Percentiles rank a stretch among this genome's conserved stretches.
Evolutionary conservation across 1,139 yeast species (phyloP).

Genomic region (Kluyveromyces sp.): DNA sequence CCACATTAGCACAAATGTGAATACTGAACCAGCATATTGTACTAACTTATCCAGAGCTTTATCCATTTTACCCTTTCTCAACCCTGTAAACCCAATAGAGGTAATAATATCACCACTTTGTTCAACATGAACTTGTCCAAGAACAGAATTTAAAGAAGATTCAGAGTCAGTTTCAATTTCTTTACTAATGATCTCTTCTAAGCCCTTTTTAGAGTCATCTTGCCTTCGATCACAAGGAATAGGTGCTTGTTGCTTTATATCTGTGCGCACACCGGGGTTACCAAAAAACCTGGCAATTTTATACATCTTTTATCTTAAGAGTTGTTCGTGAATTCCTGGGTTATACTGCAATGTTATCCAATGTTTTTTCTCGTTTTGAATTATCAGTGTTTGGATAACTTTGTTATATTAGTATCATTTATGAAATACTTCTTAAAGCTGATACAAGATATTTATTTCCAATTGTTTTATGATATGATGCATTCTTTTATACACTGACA

Average conservation of each 20-base stretch:
- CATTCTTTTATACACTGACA: too few species aligned
- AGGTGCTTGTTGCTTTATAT: slow-evolving; percentile 17
- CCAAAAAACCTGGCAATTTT: slow-evolving; percentile 14
- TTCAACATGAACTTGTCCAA: slow-evolving; percentile 8
- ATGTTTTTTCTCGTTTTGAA: too few species aligned
- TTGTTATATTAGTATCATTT: too few species aligned
- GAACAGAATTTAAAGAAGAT: slow-evolving; percentile 4
- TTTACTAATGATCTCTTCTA: background rate
- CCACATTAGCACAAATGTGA: slow-evolving; percentile 25
- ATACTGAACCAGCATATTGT: slow-evolving; percentile 26
- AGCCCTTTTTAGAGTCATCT: background rate
- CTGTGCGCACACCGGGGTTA: slow-evolving; percentile 19
- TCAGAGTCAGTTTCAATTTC: slow-evolving; percentile 4
- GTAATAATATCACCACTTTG: slow-evolving; percentile 15
- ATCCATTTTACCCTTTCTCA: slow-evolving; percentile 18
- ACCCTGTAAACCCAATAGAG: slow-evolving; percentile 21
- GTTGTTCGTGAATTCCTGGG: too few species aligned
- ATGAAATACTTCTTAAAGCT: too few species aligned
- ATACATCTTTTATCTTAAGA: slow-evolving; percentile 10
- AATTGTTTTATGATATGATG: too few species aligned
- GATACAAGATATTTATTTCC: too few species aligned
- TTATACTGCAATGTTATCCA: too few species aligned
- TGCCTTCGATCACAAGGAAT: background rate
- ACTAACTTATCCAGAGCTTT: slow-evolving; percentile 19
- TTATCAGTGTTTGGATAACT: too few species aligned